Evolutionary conservation across 257 asterid species (phyloP).

Genomic region (Rehmannia glutinosa): DNA sequence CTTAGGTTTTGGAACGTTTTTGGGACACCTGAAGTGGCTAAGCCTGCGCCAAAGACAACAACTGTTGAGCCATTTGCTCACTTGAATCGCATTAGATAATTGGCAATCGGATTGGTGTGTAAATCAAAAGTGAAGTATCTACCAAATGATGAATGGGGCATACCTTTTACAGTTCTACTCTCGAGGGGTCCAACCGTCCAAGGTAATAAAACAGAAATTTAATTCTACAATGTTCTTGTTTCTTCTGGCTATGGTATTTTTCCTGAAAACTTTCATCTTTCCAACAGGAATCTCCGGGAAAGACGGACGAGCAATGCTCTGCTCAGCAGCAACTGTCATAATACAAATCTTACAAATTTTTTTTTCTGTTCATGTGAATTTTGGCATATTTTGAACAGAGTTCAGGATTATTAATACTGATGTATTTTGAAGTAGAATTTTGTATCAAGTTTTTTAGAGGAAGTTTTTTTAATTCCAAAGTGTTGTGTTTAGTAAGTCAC

Average conservation of each 20-base stretch:
- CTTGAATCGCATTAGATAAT: constrained; percentile 68
- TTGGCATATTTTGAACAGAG: neutral
- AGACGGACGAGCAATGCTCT: too few relatives aligned
- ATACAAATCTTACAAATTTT: too few relatives aligned
- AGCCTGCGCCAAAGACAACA: constrained; percentile 64
- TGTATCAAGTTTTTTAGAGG: neutral
- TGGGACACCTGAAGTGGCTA: constrained; percentile 82
- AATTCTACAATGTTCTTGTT: neutral
- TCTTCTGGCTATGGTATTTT: neutral
- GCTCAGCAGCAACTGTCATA: too few relatives aligned
- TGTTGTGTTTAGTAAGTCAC: constrained; percentile 13
- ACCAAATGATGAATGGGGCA: neutral
- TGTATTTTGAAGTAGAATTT: neutral
- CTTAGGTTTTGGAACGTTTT: constrained; percentile 91
- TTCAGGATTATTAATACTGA: neutral
- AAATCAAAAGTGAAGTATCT: too few relatives aligned
- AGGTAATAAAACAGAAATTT: neutral
- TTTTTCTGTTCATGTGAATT: too few relatives aligned
- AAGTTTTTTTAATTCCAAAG: neutral
- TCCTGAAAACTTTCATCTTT: too few relatives aligned
- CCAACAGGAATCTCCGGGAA: too few relatives aligned
- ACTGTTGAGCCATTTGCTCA: constrained; percentile 80
- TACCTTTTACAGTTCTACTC: neutral
- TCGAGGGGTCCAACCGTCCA: neutral
- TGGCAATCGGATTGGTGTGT: neutral